Base-by-base conservation (phyloP, 176 grass and related monocot species). In the Miscanthus lutarioriparius region DNA sequence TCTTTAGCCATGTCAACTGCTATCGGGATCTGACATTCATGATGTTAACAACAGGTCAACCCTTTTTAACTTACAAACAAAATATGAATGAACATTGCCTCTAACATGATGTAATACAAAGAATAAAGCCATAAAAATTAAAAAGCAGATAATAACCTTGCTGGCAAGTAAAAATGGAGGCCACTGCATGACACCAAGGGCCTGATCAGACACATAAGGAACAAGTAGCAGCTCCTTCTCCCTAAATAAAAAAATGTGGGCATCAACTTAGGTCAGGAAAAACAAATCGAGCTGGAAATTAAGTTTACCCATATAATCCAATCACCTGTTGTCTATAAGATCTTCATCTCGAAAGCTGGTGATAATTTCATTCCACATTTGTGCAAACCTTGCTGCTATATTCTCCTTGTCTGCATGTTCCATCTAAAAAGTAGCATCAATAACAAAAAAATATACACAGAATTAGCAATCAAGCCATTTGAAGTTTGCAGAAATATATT, bases 1-100 rank as follows among this genome's bases (percentile, higher is more conserved):
- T 95, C 92, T 87, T 91, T 95, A 68, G 95, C 95, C 92, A 98
- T 98, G 83, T 98, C 90, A 82, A 98, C 82, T 59, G 95, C 95
- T 95, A 98, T 94, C 4, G 95, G 95, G 40, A 98, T 80, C 95
- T 98, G 81, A 26, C 16, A 90, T 78, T 86, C 37, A 82, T 56
- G 72, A 36, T 70, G 51, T 85, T 74, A 13, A 82, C 28, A 82
- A 80, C 10, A 89, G 67, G 19, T 70, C 26, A 83, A 41, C 16
- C 72, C 56, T 79, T 72, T 59, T 74, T 66, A 43, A 68, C 33
- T 53, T 39, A 79, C 27, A 56, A 88, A 64, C 65, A 79, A 51
- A 68, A 38, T 6, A 32, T 28, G 7, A 79, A 67, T 45, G 37
- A 80, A 38, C 11, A 36, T 65, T 58, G 56, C 15, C n/a, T 67